Evolutionary conservation across 106 monocot genomes (phyloP), one percentile per base, ranked within the genome.

Genomic region (Dioscorea zingiberensis): DNA sequence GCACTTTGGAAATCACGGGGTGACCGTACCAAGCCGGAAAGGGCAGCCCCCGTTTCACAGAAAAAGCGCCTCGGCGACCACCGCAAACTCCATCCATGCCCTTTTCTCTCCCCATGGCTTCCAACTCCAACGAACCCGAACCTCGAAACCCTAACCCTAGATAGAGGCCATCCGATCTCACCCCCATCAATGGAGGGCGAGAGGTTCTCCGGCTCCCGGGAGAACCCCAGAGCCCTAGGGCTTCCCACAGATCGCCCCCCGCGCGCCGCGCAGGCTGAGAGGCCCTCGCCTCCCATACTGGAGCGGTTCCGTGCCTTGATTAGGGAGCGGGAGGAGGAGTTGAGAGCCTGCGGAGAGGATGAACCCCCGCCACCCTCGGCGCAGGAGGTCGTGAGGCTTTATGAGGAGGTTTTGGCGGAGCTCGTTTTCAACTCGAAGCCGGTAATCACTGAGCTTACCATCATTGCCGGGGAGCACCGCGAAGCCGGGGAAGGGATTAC

Each of bases 361-460:
- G 44, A 14, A 16, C 59, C 64, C 5, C 55, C 66, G 46, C 63
- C 68, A 7, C 71, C 67, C 0, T 55, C 48, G 11, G 13, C 61
- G n/a, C 59, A 32, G 7, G 91, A 84, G 60, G 47, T 97, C 53
- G 88, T 97, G 44, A 28, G 21, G 12, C 47, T 81, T 4, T 97
- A 92, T 54, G 88, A 79, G 72, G 80, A 79, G 68, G 29, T 91
- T 21, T 77, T 97, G 9, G 19, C 67, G 21, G 97, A 97, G 72
- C 92, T 97, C 62, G 77, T 81, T 23, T 78, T 98, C 62, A 98
- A 98, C 67, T 98, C 92, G 48, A 98, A 98, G 77, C 97, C 97
- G 6, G 73, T 92, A 29, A 98, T 92, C 64, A 92, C 97, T 14
- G 97, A 98, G 30, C 89, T 98, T 49, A 98, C 97, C 21, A 89